Base-by-base conservation (phyloP, 176 grass and related monocot genomes). In the Aegilops speltoides region DNA sequence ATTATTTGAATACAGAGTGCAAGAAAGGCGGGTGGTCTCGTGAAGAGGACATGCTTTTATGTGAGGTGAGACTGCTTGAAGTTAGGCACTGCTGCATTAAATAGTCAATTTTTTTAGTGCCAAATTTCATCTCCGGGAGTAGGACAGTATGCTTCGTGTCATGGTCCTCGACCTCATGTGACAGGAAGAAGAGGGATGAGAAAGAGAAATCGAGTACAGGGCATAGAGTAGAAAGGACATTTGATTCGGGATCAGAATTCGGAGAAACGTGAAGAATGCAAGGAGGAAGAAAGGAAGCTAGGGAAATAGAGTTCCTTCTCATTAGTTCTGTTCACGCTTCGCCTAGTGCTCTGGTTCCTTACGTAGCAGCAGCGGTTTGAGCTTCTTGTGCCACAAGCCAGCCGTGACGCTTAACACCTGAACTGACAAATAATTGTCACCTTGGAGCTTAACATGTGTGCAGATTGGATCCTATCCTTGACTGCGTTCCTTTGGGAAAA, bases 11-110 rank as follows among this genome's bases (percentile, higher is more conserved):
- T 92, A 90, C 94, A 3, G 97, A 99, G 78, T 99, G 94, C 76
- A 99, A 99, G 85, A 99, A 94, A 93, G 97, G 97, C 11, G 97
- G 97, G 46, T 99, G 97, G 94, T 99, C 97, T 28, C 24, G 40
- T 29, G 94, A 96, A 90, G 97, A 99, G 80, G 94, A 99, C 68
- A 89, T 93, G 85, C 89, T 99, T 31, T 76, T 96, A 73, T 97
- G 92, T 78, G 97, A 99, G 94, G 97, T 99, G 93, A 85, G 84
- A 85, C 52, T 78, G 43, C 46, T 70, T 22, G 48, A 68, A 72
- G 22, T 68, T 29, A 54, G 19, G 66, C n/a, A 67, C 28, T 76
- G 76, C 26, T 31, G 34, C 59, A 75, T 59, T 64, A 64, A 37
- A 38, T 74, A 48, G 34, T 84, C 63, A 29, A 29, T 8, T 60